These are phyloP conservation scores for Rugosomyces carneus DNA, from an alignment of 1,284 basidiomycete species.

Conservation along the genomic window DNA sequence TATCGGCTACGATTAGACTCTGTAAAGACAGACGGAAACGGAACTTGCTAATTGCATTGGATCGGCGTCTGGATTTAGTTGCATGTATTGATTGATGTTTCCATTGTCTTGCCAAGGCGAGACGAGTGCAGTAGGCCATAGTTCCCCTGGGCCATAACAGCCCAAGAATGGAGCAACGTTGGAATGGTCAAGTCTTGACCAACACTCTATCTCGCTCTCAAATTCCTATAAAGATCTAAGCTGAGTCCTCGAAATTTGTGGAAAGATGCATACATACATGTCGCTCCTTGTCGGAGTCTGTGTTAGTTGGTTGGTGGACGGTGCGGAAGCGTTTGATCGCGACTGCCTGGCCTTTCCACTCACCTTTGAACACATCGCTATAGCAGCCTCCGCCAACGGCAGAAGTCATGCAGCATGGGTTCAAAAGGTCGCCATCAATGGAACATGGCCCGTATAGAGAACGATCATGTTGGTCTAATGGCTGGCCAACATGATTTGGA, in stretches of 20 bases:
- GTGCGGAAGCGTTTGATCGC: conserved; percentile 4
- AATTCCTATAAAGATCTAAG: neutral
- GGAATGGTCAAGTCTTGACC: conserved; percentile 2
- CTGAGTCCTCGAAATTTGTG: neutral
- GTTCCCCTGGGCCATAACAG: neutral
- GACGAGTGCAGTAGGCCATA: neutral
- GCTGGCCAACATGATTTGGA: no score
- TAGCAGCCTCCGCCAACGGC: neutral
- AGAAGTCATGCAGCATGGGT: no score
- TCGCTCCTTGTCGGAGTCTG: neutral
- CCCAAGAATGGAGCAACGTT: conserved; percentile 5
- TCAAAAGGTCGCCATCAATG: neutral
- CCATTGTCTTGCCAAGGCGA: conserved; percentile 9
- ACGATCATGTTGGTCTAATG: no score
- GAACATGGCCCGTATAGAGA: no score
- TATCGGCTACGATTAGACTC: neutral
- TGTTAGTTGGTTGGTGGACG: neutral
- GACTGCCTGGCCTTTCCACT: neutral
- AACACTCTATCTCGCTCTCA: neutral
- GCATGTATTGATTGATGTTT: conserved; percentile 3
- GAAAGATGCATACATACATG: neutral
- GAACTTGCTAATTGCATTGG: conserved; percentile 2
- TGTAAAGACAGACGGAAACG: neutral
- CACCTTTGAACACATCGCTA: conserved; percentile 5
- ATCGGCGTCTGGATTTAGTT: neutral